A percentile compares a stretch with the other conserved stretches of the same genome.
Evolutionary conservation across 352 stramenopile species (phyloP).

Genomic region (Globisporangium camurandrum): DNA sequence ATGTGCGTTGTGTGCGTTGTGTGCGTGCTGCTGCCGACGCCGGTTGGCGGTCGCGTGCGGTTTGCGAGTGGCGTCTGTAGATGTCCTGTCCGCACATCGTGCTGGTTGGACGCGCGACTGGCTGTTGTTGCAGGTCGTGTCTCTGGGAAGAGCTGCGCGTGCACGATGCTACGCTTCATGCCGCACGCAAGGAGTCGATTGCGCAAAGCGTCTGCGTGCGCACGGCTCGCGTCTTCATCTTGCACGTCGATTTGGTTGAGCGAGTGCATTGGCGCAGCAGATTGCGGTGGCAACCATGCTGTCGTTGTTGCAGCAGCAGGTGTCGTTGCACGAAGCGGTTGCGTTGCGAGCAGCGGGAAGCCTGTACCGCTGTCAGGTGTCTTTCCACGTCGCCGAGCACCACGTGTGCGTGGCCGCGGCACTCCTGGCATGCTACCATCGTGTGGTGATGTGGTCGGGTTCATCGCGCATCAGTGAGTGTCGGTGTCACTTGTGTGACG

Average conservation of each 20-base stretch:
- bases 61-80: neutral
- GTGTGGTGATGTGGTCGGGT: neutral
- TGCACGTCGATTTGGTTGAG: neutral
- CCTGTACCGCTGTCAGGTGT: neutral
- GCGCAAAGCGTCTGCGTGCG: slow-evolving; percentile 13
- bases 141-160: slow-evolving; percentile 38
- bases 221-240: slow-evolving; percentile 6
- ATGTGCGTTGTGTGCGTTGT: too few species aligned
- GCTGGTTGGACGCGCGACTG: slow-evolving; percentile 8
- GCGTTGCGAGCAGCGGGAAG: slow-evolving; percentile 12
- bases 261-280: neutral
- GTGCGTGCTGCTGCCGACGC: too few species aligned
- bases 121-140: slow-evolving; percentile 1
- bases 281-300: neutral
- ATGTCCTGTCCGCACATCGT: slow-evolving; percentile 1
- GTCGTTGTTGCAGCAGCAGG: neutral
- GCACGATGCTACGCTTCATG: slow-evolving; percentile 45
- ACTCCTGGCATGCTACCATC: neutral
- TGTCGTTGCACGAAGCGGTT: neutral
- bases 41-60: too few species aligned
- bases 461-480: slow-evolving; percentile 1
- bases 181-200: slow-evolving; percentile 53
- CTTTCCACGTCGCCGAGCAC: slow-evolving; percentile 19
- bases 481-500: too few species aligned
- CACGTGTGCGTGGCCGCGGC: slow-evolving; percentile 22